phyloP scores from a whole-genome alignment of 768 basidiomycete species.

The Amanita brunnescens region DNA sequence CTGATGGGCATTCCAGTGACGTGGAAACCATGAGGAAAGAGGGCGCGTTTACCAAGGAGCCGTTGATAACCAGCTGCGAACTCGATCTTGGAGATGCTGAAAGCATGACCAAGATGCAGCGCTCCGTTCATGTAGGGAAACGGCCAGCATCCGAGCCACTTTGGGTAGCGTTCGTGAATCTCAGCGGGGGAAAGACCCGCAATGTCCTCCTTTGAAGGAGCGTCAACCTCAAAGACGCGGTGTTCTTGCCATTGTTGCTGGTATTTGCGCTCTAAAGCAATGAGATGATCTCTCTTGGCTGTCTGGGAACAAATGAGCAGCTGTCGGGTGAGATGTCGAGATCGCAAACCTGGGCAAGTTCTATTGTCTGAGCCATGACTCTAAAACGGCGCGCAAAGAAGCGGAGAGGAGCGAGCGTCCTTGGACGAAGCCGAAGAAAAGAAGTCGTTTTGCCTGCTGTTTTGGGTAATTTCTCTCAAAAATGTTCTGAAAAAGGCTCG shows the following conservation, averaged over 20 bases:
- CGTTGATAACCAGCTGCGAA: constrained; percentile 93
- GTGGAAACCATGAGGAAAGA: constrained; percentile 98
- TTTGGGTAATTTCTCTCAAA: constrained; percentile 4
- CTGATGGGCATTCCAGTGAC: constrained; percentile 99
- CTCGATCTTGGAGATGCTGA: constrained; percentile 97
- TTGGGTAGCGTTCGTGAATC: constrained; percentile 72
- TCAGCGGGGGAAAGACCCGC: constrained; percentile 54
- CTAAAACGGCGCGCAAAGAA: not conserved
- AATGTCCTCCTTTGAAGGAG: constrained; percentile 63
- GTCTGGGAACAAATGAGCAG: constrained; percentile 47
- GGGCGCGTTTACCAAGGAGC: constrained; percentile 86
- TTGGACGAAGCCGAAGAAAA: constrained; percentile 6
- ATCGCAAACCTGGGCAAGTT: constrained; percentile 46
- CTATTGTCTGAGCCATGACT: constrained; percentile 54
- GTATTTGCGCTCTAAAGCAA: constrained; percentile 74
- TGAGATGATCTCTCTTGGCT: constrained; percentile 85
- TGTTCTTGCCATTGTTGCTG: constrained; percentile 75
- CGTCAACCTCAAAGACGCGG: constrained; percentile 75
- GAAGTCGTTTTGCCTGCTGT: constrained; percentile 6
- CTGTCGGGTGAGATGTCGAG: not conserved
- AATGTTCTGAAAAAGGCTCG: not conserved
- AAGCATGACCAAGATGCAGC: constrained; percentile 94
- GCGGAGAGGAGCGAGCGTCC: constrained; percentile 9
- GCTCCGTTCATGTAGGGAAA: constrained; percentile 99
- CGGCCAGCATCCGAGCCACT: constrained; percentile 97